Evolutionary conservation across 2,329 filamentous ascomycete genomes (phyloP), one percentile per base, ranked within the genome.

Genomic region (Apiospora hydei): DNA sequence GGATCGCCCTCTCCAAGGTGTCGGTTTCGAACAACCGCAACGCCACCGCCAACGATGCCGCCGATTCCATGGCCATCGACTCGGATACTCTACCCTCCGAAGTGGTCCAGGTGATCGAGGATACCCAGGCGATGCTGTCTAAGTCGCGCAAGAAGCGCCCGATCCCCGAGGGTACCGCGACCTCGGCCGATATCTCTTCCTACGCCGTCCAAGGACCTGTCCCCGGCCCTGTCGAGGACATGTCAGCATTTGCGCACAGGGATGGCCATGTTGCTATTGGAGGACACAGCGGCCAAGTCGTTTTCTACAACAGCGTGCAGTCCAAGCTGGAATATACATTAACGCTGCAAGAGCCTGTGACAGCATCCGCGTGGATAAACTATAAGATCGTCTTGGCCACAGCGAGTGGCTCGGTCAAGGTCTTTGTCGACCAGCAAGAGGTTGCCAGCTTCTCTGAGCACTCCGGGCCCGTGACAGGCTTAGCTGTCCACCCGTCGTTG

Each of bases 31-130:
- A 87, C 41, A 84, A 84, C 66, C 84, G 84, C 71, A 83, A 84
- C 91, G 43, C 96, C 71, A 83, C 84, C 3, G 84, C 91, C 41
- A 95, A 34, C 71, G 83, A 84, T 3, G 84, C 83, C 14, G 93
- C 92, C 41, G 96, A 98, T 81, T 92, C 92, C 24, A 99, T 99
- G 96, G 94, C 96, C 76, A 91, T 99, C 24, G 96, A 99, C 81
- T 90, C 88, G 70, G 90, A 95, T 77, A 90, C 89, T 34, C 85
- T 99, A 44, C 91, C 95, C 3, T 91, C 93, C 64, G 88, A 88
- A 18, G 85, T 98, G 68, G 85, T 90, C 26, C 89, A 89, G 70
- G 91, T 91, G 78, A 91, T 99, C 69, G 93, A 97, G 74, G 90
- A 91, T 81, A 93, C 93, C 78, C 94, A 98, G 80, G 88, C 93